Percentiles rank a stretch among this genome's conserved stretches.
Conservation (phyloP, 2,329 filamentous ascomycete species). For the Chaetothyriales sp. region DNA sequence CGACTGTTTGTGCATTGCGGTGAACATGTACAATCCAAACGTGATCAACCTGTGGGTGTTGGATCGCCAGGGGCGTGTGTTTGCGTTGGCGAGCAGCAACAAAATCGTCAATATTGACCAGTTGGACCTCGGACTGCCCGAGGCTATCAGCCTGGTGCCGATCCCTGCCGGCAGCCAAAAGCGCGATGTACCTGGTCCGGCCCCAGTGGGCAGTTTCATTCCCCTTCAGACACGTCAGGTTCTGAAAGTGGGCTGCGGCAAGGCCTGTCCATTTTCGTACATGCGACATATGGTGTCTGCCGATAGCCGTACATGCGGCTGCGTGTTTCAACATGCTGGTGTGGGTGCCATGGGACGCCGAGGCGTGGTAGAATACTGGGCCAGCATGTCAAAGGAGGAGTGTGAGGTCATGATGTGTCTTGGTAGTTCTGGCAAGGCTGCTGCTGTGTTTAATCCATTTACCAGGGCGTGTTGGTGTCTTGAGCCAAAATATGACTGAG, state of each 20-base stretch:
- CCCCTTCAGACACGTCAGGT: slow-evolving; percentile 8
- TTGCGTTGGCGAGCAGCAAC: slow-evolving; percentile 13
- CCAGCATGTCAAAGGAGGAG: slow-evolving; percentile 12
- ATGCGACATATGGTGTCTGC: slow-evolving; percentile 8
- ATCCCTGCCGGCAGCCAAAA: slow-evolving; percentile 2
- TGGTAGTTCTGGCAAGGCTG: slow-evolving; percentile 8
- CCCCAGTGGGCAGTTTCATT: slow-evolving; percentile 2
- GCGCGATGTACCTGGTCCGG: slow-evolving; percentile 1
- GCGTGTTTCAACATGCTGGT: slow-evolving; percentile 11
- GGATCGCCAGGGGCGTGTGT: slow-evolving; percentile 11
- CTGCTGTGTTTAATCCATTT: slow-evolving; percentile 14
- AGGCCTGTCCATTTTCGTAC: slow-evolving; percentile 9
- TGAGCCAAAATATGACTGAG: slow-evolving; percentile 7
- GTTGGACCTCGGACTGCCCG: slow-evolving; percentile 10
- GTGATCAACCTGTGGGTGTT: slow-evolving; percentile 14
- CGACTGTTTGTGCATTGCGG: slow-evolving; percentile 15
- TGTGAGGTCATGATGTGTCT: slow-evolving; percentile 15
- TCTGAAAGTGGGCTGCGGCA: slow-evolving; percentile 7
- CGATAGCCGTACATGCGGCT: slow-evolving; percentile 10
- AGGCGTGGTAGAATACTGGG: slow-evolving; percentile 6
- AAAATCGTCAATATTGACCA: slow-evolving; percentile 13
- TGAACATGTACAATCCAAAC: slow-evolving; percentile 15
- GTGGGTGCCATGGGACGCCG: slow-evolving; percentile 2
- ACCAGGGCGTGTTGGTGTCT: slow-evolving; percentile 14
- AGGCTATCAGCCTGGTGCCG: slow-evolving; percentile 9